phyloP scores from a whole-genome alignment of 2,329 filamentous ascomycete species.

The Fusarium sp. region DNA sequence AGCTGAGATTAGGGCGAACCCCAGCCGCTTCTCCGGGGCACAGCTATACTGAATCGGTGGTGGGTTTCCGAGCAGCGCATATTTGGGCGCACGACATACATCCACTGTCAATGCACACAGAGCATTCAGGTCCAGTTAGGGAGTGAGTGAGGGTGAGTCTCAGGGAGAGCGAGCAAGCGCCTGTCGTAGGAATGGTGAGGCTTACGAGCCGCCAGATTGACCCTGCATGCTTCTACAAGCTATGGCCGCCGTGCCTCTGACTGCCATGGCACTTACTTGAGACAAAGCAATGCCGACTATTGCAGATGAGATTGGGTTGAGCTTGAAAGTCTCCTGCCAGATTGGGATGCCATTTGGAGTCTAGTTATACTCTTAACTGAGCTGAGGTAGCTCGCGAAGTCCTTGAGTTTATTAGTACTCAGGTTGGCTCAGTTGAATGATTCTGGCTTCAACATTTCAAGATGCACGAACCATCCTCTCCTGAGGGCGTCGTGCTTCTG shows the following conservation, averaged over 20 bases:
- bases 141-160: too few species aligned
- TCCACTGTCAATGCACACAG: too few species aligned
- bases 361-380: neutral
- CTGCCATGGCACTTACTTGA: neutral
- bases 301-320: neutral
- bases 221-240: neutral
- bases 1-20: constrained; percentile 14
- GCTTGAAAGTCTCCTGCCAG: neutral
- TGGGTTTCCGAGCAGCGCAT: too few species aligned
- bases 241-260: neutral
- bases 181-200: too few species aligned
- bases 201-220: too few species aligned
- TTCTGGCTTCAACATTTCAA: neutral
- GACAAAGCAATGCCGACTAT: neutral
- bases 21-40: too few species aligned
- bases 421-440: neutral
- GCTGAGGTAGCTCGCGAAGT: neutral
- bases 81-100: too few species aligned
- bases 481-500: neutral
- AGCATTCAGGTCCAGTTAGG: too few species aligned
- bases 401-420: too few species aligned
- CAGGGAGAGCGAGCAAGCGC: too few species aligned
- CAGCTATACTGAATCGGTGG: too few species aligned
- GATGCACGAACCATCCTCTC: neutral
- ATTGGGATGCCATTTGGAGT: neutral